These are phyloP conservation scores for Fragaria nilgerrensis DNA, from an alignment of 306 rosid genomes.

Conservation along the genomic window DNA sequence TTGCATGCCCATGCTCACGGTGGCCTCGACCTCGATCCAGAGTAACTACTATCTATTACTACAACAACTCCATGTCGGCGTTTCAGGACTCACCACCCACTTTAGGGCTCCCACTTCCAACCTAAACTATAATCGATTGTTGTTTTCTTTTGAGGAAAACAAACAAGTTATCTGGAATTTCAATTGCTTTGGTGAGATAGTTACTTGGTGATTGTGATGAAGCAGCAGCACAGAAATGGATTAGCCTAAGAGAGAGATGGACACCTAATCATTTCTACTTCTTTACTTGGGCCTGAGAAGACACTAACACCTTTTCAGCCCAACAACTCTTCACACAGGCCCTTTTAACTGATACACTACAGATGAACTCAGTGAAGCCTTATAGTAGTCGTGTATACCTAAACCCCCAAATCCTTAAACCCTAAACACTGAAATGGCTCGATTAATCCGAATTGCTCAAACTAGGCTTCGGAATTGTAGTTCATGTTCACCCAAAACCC, in stretches of 20 bases:
- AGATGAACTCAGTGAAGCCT: background rate
- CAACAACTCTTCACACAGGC: background rate
- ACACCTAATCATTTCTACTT: background rate
- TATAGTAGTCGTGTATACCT: background rate
- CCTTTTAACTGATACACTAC: background rate
- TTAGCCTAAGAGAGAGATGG: background rate
- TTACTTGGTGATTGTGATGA: too few species aligned
- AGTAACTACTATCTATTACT: background rate
- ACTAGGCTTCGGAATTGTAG: slow-evolving; percentile 16
- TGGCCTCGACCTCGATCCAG: background rate
- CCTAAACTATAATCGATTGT: background rate
- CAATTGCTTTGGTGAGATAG: background rate
- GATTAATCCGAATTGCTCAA: slow-evolving; percentile 41
- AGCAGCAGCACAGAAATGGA: too few species aligned
- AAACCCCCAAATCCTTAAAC: slow-evolving; percentile 24
- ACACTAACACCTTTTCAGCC: background rate
- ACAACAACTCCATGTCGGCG: slow-evolving; percentile 15
- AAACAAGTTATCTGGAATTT: background rate
- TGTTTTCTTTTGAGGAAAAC: background rate
- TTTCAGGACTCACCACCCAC: slow-evolving; percentile 5
- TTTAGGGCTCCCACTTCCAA: background rate
- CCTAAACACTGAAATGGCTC: slow-evolving; percentile 39
- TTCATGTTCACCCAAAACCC: slow-evolving; percentile 11
- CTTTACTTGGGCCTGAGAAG: background rate
- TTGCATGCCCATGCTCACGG: background rate